Conservation (phyloP, 805 yeast genomes). For the Ogataea polymorpha region DNA sequence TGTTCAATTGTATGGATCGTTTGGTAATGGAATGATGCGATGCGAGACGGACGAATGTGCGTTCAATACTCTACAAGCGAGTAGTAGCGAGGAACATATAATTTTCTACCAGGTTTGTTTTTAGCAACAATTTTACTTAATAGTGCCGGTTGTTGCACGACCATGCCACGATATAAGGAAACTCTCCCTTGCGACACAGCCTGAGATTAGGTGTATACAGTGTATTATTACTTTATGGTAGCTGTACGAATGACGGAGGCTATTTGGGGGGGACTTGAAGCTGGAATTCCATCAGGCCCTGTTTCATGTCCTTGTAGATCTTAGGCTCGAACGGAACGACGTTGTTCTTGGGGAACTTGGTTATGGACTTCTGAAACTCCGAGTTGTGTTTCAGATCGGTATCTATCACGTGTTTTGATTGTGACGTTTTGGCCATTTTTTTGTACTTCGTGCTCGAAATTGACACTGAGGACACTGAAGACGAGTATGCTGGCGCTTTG, state of each 20-base stretch:
- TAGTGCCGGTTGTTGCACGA: not conserved
- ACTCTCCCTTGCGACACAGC: too few relatives aligned
- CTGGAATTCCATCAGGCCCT: constrained; percentile 35
- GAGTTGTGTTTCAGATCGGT: constrained; percentile 19
- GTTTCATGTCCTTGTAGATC: constrained; percentile 27
- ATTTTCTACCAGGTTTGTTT: constrained; percentile 5
- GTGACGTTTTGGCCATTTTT: not conserved
- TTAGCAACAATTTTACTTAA: constrained; percentile 2
- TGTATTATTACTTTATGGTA: not conserved
- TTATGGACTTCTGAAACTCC: constrained; percentile 29
- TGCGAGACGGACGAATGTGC: too few relatives aligned
- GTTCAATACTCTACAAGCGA: too few relatives aligned
- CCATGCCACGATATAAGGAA: too few relatives aligned
- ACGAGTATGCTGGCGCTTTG: constrained; percentile 16
- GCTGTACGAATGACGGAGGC: not conserved
- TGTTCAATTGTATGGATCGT: too few relatives aligned
- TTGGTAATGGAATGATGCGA: too few relatives aligned
- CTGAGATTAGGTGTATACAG: not conserved
- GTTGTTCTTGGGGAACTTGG: constrained; percentile 32
- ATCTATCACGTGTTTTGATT: not conserved
- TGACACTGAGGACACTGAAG: constrained; percentile 3
- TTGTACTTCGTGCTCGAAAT: constrained; percentile 1
- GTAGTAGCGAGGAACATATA: not conserved
- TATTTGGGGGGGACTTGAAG: constrained; percentile 19
- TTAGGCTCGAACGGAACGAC: constrained; percentile 28